A percentile compares a stretch with the other conserved stretches of the same genome.
phyloP scores from a whole-genome alignment of 495 filamentous ascomycete species.

The Hyphodiscus hymeniophilus region DNA sequence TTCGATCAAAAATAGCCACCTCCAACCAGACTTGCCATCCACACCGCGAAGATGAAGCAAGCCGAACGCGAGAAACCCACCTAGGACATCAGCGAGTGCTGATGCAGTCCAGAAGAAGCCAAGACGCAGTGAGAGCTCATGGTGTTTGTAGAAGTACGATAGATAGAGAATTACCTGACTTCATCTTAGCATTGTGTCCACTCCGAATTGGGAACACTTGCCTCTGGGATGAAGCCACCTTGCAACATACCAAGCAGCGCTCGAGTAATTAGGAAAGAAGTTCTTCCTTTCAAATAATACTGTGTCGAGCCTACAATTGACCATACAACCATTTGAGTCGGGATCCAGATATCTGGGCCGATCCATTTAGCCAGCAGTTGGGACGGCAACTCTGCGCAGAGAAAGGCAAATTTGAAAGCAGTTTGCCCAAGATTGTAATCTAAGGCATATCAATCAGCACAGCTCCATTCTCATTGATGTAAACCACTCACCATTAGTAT shows the following conservation, averaged over 20 bases:
- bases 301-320: constrained; percentile 64
- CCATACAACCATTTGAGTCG: constrained; percentile 74
- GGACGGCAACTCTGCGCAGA: constrained; percentile 66
- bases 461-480: neutral
- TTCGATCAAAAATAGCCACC: constrained; percentile 58
- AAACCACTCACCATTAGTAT: constrained; percentile 45
- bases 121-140: constrained; percentile 59
- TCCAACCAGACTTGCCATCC: constrained; percentile 60
- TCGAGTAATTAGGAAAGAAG: constrained; percentile 55
- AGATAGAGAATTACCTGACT: constrained; percentile 52
- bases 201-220: neutral
- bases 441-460: neutral
- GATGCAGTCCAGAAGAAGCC: constrained; percentile 70
- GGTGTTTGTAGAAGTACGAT: constrained; percentile 71
- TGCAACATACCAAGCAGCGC: constrained; percentile 66
- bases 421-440: constrained; percentile 74
- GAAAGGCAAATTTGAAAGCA: constrained; percentile 60
- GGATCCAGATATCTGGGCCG: constrained; percentile 82
- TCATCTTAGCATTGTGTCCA: constrained; percentile 4
- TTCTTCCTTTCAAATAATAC: constrained; percentile 52
- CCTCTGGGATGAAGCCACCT: constrained; percentile 58
- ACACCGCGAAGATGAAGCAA: constrained; percentile 59
- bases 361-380: constrained; percentile 67
- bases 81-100: constrained; percentile 54
- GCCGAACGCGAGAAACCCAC: constrained; percentile 65